Conservation (phyloP, 352 stramenopile species). For the Phytopythium aichiense region DNA sequence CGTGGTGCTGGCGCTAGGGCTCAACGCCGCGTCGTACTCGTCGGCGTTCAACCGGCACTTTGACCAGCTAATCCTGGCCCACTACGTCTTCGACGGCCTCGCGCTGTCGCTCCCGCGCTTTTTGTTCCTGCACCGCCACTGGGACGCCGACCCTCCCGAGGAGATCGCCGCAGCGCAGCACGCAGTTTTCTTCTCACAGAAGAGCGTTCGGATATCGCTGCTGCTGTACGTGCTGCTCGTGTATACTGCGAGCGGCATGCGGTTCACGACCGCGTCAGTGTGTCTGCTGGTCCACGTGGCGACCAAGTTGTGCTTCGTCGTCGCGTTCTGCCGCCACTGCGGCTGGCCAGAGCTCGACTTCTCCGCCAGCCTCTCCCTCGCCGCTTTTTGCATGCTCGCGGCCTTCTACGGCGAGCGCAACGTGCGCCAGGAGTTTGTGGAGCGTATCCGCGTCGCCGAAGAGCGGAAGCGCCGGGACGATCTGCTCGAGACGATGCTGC, state of each 20-base stretch:
- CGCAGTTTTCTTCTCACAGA: conserved; percentile 52
- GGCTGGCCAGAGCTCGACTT: conserved; percentile 48
- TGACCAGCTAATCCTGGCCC: conserved; percentile 36
- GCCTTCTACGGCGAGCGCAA: conserved; percentile 63
- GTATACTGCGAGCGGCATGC: conserved; percentile 64
- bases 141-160: conserved; percentile 17
- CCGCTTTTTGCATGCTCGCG: conserved; percentile 64
- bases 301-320: conserved; percentile 39
- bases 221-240: conserved; percentile 55
- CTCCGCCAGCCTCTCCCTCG: conserved; percentile 45
- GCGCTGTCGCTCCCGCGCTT: conserved; percentile 44
- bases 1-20: conserved; percentile 32
- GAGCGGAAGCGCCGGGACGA: conserved; percentile 68
- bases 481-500: conserved; percentile 71
- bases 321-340: conserved; percentile 47
- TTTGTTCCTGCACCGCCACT: conserved; percentile 29
- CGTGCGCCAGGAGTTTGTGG: conserved; percentile 62
- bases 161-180: conserved; percentile 10
- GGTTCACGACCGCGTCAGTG: conserved; percentile 53
- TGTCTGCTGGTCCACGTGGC: conserved; percentile 44
- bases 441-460: conserved; percentile 51
- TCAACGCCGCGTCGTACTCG: conserved; percentile 39
- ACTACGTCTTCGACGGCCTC: conserved; percentile 53
- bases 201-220: conserved; percentile 48
- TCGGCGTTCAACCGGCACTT: conserved; percentile 44